Evolutionary conservation across 148 eudicot species (phyloP), one percentile per base, ranked within the genome.

Genomic region (Vaccinium darrowii): DNA sequence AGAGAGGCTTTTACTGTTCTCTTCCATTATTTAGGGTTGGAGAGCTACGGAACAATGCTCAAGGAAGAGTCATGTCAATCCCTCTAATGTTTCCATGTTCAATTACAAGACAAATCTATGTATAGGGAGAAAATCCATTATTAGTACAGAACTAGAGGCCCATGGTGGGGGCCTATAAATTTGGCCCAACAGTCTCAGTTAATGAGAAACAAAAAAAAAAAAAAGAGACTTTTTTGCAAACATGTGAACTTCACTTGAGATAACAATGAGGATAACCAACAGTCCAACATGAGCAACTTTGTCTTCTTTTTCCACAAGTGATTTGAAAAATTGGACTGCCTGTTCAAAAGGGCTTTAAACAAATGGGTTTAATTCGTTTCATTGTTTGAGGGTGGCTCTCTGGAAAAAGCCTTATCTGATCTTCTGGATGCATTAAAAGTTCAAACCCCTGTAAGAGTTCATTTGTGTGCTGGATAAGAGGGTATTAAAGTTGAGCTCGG

Each of bases 351-450:
- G 83, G 78, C 3, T 0, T 53, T 21, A 51, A 79, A 63, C 23
- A 74, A 75, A 81, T 76, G 51, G 74, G 49, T 51, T 78, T 51
- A 8, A 58, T 58, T 85, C 81, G 85, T 71, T 85, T 73, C 53
- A 52, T 56, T 81, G 39, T 30, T 49, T 72, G 78, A 83, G 60
- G 27, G 3, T 12, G 13, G 7, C 60, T 19, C 36, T 23, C 36
- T 23, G 27, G 25, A 36, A 83, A 76, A 72, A 47, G 23, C 47
- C 49, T 25, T 15, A 53, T 84, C 52, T 77, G 84, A 87, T 78
- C 82, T 85, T 87, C 85, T 83, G 86, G 72, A 69, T 75, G 80
- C 76, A 83, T 72, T 49, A 82, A 82, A 50, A 50, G 50, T 69
- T n/a, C 8, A 67, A 67, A 53, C 12, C 14, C 76, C 19, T 27